Evolutionary conservation across 2,329 filamentous ascomycete genomes (phyloP), one percentile per base, ranked within the genome.

Genomic region (Beauveria sp.): DNA sequence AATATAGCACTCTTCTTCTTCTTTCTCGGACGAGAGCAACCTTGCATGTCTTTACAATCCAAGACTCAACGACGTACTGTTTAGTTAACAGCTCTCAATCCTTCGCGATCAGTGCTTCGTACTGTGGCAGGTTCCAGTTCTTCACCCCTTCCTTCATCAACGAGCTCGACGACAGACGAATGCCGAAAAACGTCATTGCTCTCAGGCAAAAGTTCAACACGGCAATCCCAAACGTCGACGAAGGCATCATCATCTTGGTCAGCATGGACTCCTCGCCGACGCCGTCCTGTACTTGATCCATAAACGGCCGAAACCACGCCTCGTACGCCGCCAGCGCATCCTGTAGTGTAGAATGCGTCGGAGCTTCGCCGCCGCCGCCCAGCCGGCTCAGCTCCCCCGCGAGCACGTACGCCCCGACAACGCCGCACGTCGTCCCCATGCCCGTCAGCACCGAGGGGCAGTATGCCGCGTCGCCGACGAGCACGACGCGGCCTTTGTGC

Each of bases 401-500:
- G 4, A 87, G 72, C 2, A 84, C 70, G 66, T 86, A 86, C 0
- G 81, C 80, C 0, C 78, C 78, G 0, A 80, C 67, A 0, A 86
- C 66, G 0, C 77, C 77, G 0, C 74, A 65, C 1, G 77, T 79
- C 0, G 81, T 83, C 0, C 83, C 82, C 72, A 80, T 77, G 0
- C 83, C 84, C 0, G 77, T 79, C 4, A 79, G 63, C 0, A 78
- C 75, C 0, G 77, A 75, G 0, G 81, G 80, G 26, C 76, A 78
- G 65, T 78, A 80, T 0, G 71, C 82, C 1, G 84, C 80, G 64
- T 87, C 83, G 0, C 83, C 84, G 0, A 85, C 57, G 0, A 85
- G 71, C 1, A 74, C 77, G 3, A 84, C 75, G 0, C 81, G 77
- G 0, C 79, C 78, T 0, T 69, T 69, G 2, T 71, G 76, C 79